phyloP scores from a whole-genome alignment of 1,284 basidiomycete species.

The Uromyces viciae-fabae region DNA sequence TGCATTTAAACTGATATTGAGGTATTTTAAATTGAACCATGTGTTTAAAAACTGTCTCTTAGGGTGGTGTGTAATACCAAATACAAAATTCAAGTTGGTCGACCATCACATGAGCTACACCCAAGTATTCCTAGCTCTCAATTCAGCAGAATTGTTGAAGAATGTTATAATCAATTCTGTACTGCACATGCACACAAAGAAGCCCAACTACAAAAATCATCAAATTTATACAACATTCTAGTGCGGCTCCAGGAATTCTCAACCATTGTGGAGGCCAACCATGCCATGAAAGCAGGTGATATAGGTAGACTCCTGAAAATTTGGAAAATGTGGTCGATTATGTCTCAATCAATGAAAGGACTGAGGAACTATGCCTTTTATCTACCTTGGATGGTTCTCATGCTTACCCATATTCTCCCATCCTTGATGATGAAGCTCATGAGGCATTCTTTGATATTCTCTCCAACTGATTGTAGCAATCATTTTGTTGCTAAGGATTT shows the following conservation, averaged over 20 bases:
- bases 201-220: neutral
- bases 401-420: neutral
- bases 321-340: conserved; percentile 12
- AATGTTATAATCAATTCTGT: neutral
- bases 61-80: neutral
- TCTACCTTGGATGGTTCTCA: neutral
- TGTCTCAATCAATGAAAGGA: neutral
- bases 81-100: neutral
- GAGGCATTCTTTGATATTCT: conserved; percentile 3
- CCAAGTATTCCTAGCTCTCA: neutral
- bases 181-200: neutral
- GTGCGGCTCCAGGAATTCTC: too few species aligned
- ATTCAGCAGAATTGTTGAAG: neutral
- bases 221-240: neutral
- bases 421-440: neutral
- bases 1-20: neutral
- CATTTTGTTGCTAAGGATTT: conserved; percentile 23
- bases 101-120: neutral
- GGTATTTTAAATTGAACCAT: neutral
- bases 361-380: neutral
- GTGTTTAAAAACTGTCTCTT: too few species aligned
- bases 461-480: neutral
- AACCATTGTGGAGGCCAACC: neutral
- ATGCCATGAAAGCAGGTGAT: neutral
- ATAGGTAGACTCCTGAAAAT: conserved; percentile 7